A percentile compares a stretch with the other conserved stretches of the same genome.
Evolutionary conservation across 2,329 filamentous ascomycete genomes (phyloP).

Genomic region (Cladophialophora immunda): DNA sequence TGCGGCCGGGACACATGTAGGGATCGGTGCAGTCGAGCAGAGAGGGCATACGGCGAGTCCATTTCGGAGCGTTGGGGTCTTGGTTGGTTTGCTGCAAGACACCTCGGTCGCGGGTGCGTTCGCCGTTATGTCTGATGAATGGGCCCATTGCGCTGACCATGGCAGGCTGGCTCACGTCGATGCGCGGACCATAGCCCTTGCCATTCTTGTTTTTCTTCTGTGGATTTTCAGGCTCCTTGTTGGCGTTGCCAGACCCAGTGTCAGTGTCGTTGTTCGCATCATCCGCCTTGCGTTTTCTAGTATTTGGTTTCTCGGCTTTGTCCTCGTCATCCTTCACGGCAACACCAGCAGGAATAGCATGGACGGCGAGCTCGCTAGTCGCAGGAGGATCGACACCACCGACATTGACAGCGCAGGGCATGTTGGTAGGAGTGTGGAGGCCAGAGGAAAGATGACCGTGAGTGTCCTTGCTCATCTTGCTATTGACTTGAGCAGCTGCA

Average conservation of each 20-base stretch:
- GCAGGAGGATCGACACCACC: background rate
- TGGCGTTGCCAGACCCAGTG: background rate
- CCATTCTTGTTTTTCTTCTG: background rate
- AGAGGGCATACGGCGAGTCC: slow-evolving; percentile 7
- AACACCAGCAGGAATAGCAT: background rate
- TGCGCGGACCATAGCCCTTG: background rate
- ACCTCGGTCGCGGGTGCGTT: background rate
- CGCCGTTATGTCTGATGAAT: background rate
- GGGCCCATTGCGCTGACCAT: background rate
- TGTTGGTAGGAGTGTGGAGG: background rate
- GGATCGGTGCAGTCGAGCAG: slow-evolving; percentile 22
- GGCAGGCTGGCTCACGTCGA: background rate
- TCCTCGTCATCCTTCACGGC: background rate
- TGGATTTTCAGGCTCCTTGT: background rate
- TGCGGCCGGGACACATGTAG: slow-evolving; percentile 3
- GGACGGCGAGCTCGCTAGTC: background rate
- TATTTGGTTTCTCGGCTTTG: background rate
- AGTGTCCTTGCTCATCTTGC: background rate
- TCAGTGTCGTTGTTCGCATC: background rate
- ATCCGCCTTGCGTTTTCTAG: background rate
- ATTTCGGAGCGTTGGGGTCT: slow-evolving; percentile 9
- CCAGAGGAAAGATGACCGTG: background rate
- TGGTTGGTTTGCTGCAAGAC: background rate
- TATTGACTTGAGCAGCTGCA: background rate
- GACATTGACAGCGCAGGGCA: background rate